Evolutionary conservation across 1,284 basidiomycete genomes (phyloP), one percentile per base, ranked within the genome.

Genomic region (Ganoderma boninense): DNA sequence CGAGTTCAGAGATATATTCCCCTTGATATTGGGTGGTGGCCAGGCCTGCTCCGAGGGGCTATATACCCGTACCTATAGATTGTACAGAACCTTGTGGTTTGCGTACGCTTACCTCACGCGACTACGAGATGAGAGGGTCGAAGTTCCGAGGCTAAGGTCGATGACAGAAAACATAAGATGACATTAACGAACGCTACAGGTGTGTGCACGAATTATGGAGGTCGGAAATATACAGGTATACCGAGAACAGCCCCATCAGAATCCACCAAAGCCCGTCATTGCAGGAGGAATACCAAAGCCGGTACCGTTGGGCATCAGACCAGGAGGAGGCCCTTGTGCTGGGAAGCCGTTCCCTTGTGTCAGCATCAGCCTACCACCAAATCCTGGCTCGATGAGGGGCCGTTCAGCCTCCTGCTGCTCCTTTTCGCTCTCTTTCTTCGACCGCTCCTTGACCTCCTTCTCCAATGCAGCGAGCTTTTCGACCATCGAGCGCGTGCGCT

Each of bases 371-470:
- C 86, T 86, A 56, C 89, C 86, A 74, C 90, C 87, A 61, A 87
- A 86, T 54, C 88, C 90, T 70, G 94, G 94, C 80, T 93, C 93
- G 80, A 95, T 95, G 73, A 95, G 95, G 11, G 93, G 93, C 66
- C 89, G 90, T 66, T 94, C 92, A 4, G 92, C 88, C 78, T 95
- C 93, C 63, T 91, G 90, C 79, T 95, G 89, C 84, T 97, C 94
- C 84, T 97, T 96, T 82, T 94, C 91, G n/a, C 85, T 87, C 57
- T 93, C 91, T 81, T 95, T 96, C 83, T 90, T 92, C 46, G 90
- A 88, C 62, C 90, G 89, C 78, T 97, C 95, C 78, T 90, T 89
- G 54, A 97, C 90, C 78, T 96, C 91, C 82, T 92, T 95, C 83
- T 97, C 95, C 43, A 98, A 84, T 59, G 87, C 82, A 13, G 87